Conservation (phyloP, 169 alveolate genomes). For the Cryptosporidium viatorum region DNA sequence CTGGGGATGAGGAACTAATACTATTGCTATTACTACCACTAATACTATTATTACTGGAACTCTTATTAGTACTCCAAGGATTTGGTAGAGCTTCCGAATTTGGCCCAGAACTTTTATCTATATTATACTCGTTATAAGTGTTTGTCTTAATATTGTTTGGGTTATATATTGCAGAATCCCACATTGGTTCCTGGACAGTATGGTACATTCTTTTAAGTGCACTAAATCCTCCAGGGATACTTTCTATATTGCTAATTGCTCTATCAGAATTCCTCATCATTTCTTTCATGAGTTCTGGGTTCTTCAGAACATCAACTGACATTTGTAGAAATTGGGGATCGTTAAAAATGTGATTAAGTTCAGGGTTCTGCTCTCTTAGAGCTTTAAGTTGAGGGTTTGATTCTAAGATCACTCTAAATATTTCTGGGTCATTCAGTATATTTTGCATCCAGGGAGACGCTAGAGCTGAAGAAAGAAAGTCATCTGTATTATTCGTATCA, state of each 20-base stretch:
- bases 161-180: conserved; percentile 78
- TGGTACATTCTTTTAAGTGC: conserved; percentile 80
- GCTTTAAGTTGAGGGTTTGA: conserved; percentile 80
- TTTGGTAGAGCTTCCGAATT: conserved; percentile 75
- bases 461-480: conserved; percentile 63
- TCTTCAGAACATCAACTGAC: conserved; percentile 76
- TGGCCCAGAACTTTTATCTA: conserved; percentile 75
- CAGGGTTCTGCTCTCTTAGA: conserved; percentile 81
- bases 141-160: background rate
- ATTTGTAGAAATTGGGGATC: conserved; percentile 82
- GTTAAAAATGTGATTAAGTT: conserved; percentile 77
- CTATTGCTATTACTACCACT: background rate
- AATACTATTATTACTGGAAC: background rate
- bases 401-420: conserved; percentile 76
- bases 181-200: conserved; percentile 82
- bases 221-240: conserved; percentile 83
- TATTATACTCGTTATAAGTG: conserved; percentile 21
- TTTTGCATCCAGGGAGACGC: conserved; percentile 77
- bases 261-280: conserved; percentile 82
- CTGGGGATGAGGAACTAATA: background rate
- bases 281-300: conserved; percentile 81
- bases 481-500: conserved; percentile 20
- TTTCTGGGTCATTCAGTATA: conserved; percentile 77
- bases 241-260: conserved; percentile 81
- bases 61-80: conserved; percentile 52